Evolutionary conservation across 2,329 filamentous ascomycete species (phyloP).

Genomic region (Talaromyces sp.): DNA sequence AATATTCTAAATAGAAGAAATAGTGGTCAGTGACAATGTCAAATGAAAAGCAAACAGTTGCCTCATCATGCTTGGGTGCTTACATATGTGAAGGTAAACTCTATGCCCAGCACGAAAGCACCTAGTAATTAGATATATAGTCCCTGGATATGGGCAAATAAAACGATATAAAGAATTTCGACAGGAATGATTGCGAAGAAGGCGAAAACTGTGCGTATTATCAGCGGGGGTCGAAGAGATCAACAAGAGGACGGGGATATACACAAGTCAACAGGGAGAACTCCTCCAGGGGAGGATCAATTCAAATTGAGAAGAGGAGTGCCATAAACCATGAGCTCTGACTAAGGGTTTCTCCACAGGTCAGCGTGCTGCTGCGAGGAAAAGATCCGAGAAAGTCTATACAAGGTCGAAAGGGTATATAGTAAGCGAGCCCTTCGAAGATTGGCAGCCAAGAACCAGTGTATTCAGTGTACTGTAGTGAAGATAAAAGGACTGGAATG

Average conservation of each 20-base stretch:
- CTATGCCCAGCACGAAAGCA: neutral
- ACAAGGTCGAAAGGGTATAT: neutral
- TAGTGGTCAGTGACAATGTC: neutral
- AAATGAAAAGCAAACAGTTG: neutral
- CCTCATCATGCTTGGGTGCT: neutral
- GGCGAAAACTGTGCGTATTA: conserved; percentile 10
- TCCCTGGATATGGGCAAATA: neutral
- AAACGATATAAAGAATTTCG: neutral
- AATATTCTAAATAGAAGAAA: neutral
- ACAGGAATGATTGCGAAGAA: neutral
- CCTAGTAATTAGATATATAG: neutral
- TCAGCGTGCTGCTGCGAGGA: conserved; percentile 1
- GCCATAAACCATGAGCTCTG: neutral
- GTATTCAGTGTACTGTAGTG: neutral
- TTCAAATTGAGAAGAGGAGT: neutral
- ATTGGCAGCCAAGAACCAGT: neutral
- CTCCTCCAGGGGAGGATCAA: neutral
- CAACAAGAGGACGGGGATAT: conserved; percentile 6
- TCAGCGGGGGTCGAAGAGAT: neutral
- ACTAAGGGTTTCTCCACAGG: neutral
- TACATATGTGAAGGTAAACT: neutral
- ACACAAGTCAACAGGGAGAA: neutral
- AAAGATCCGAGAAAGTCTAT: neutral
- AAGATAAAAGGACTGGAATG: conserved; percentile 3
- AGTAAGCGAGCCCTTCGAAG: neutral